Conservation (phyloP, 352 stramenopile genomes). For the Saprolegnia parasitica region DNA sequence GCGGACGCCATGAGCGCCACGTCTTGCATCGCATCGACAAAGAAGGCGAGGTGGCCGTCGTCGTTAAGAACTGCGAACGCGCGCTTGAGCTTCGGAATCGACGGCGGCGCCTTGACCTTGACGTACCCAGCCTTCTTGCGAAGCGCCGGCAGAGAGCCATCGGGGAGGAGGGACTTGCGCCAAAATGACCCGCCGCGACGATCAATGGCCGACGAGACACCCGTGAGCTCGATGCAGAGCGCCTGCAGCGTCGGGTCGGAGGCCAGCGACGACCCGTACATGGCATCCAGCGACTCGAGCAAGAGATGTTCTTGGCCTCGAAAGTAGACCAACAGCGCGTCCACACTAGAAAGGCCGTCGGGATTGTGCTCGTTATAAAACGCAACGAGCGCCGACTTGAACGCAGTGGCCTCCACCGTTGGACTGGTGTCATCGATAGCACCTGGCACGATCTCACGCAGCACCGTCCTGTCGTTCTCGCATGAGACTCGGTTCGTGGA, state of each 20-base stretch:
- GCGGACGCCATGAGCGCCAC: not conserved
- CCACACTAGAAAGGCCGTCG: constrained; percentile 10
- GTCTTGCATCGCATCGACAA: not conserved
- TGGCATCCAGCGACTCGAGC: constrained; percentile 57
- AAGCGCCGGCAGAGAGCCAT: constrained; percentile 42
- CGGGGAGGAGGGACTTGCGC: constrained; percentile 34
- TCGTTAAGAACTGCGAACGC: constrained; percentile 17
- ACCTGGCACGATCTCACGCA: constrained; percentile 33
- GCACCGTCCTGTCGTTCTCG: constrained; percentile 3
- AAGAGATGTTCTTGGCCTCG: constrained; percentile 43
- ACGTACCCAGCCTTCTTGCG: constrained; percentile 43
- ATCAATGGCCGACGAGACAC: not conserved
- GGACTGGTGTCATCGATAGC: constrained; percentile 32
- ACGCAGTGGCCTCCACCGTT: constrained; percentile 14
- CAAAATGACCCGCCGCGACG: not conserved
- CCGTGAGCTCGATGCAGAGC: constrained; percentile 32
- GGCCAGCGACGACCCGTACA: constrained; percentile 50
- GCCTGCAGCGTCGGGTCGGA: constrained; percentile 35
- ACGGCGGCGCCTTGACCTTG: constrained; percentile 32
- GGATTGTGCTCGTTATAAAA: constrained; percentile 26
- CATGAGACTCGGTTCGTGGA: no score
- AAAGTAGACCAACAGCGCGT: constrained; percentile 25
- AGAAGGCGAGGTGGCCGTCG: not conserved
- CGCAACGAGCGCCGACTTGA: constrained; percentile 18
- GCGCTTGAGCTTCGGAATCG: constrained; percentile 11